phyloP scores from a whole-genome alignment of 164 flowering plant species.

The Vitis amurensis region DNA sequence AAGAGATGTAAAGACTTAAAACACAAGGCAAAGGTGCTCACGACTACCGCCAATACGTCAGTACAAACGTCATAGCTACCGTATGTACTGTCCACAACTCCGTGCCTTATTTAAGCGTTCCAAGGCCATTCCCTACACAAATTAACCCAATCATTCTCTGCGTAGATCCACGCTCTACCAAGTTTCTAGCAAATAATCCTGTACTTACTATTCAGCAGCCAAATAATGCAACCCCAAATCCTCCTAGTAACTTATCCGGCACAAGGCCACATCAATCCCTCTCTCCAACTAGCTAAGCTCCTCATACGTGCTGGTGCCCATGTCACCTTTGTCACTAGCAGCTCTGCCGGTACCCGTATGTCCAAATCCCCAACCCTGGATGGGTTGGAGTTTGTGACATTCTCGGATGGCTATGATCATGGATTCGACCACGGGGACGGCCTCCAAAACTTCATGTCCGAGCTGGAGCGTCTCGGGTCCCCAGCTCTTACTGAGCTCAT shows the following conservation, averaged over 20 bases:
- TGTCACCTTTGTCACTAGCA: slow-evolving; percentile 16
- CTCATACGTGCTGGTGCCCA: slow-evolving; percentile 4
- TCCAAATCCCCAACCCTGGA: background rate
- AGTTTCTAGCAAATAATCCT: too few species aligned
- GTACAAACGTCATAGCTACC: too few species aligned
- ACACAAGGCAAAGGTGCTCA: too few species aligned
- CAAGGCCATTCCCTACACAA: too few species aligned
- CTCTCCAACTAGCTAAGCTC: slow-evolving; percentile 21
- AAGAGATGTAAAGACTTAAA: too few species aligned
- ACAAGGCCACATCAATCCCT: slow-evolving; percentile 29
- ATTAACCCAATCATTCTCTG: too few species aligned
- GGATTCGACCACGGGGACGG: background rate
- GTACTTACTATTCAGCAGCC: too few species aligned
- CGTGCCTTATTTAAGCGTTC: too few species aligned
- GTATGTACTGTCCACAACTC: too few species aligned
- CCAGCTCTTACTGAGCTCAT: slow-evolving; percentile 1
- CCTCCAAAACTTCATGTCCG: background rate
- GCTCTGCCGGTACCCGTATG: slow-evolving; percentile 9
- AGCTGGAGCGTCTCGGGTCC: slow-evolving; percentile 3
- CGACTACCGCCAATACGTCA: too few species aligned
- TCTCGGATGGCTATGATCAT: slow-evolving; percentile 13
- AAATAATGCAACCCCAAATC: background rate
- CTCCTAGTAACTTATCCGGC: slow-evolving; percentile 19
- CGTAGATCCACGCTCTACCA: too few species aligned
- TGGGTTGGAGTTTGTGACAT: slow-evolving; percentile 1